A percentile compares a stretch with the other conserved stretches of the same genome.
phyloP scores from a whole-genome alignment of 148 eudicot genomes.

The Camellia japonica region DNA sequence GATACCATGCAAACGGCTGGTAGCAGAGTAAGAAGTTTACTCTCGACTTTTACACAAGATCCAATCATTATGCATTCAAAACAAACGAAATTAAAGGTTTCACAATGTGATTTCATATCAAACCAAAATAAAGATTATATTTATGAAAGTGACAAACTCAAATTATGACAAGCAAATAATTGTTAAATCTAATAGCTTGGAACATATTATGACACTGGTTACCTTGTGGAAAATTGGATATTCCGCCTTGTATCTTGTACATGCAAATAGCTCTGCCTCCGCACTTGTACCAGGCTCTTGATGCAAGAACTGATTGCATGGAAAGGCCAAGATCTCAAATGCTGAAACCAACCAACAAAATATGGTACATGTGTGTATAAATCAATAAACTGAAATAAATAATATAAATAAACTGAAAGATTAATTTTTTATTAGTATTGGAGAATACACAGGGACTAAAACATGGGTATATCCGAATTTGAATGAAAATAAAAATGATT shows the following conservation, averaged over 20 bases:
- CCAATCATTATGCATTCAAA: not conserved
- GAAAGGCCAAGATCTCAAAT: conserved; percentile 88
- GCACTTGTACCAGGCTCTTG: conserved; percentile 85
- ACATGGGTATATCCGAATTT: too few relatives aligned
- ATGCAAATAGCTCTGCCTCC: conserved; percentile 71
- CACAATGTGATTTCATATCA: not conserved
- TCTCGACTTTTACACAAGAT: not conserved
- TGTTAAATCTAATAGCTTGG: not conserved
- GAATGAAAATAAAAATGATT: not conserved
- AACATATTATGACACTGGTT: not conserved
- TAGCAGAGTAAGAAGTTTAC: not conserved
- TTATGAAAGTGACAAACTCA: too few relatives aligned
- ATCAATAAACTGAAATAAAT: not conserved
- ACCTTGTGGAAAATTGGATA: conserved; percentile 90
- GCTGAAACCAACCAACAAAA: conserved; percentile 34
- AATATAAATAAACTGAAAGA: not conserved
- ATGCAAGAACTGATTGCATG: conserved; percentile 84
- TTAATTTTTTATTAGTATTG: not conserved
- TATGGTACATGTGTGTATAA: not conserved
- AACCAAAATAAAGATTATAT: not conserved
- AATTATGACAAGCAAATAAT: not conserved
- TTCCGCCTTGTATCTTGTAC: conserved; percentile 79
- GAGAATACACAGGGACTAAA: too few relatives aligned
- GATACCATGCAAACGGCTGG: not conserved
- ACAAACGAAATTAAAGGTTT: not conserved